These are phyloP conservation scores for Botryotinia globosa DNA, from an alignment of 2,329 filamentous ascomycete genomes.

Conservation along the genomic window DNA sequence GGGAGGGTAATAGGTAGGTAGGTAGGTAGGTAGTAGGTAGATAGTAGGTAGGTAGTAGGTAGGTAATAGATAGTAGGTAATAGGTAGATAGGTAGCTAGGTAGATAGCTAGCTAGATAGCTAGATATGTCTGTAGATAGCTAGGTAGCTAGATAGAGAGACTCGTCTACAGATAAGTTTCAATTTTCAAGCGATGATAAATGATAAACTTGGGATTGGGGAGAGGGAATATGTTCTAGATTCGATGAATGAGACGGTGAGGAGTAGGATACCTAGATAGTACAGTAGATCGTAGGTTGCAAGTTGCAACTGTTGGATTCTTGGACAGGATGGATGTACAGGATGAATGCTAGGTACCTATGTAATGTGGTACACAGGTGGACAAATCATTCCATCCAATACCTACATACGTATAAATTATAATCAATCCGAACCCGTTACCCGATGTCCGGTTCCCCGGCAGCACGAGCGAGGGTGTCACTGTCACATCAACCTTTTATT, in stretches of 20 bases:
- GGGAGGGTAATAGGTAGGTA: no score
- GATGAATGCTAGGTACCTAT: background rate
- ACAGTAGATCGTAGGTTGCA: background rate
- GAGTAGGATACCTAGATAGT: background rate
- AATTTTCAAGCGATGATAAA: background rate
- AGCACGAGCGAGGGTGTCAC: background rate
- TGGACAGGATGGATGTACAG: background rate
- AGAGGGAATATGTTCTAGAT: background rate
- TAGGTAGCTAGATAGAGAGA: no score
- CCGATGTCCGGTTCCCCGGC: conserved; percentile 9
- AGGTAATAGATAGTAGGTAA: no score
- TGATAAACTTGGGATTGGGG: background rate
- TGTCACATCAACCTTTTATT: background rate
- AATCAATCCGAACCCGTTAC: background rate
- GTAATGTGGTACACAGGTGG: background rate
- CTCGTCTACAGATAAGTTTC: background rate
- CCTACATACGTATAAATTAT: no score
- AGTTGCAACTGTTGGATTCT: background rate
- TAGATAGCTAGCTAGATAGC: no score
- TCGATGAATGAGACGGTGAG: background rate
- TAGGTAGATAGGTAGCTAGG: no score
- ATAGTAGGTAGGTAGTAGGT: no score
- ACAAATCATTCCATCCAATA: background rate
- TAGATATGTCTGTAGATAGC: no score
- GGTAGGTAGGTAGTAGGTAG: no score